Conservation (phyloP, 331 rosid genomes). For the Erythrophleum ivorense region DNA sequence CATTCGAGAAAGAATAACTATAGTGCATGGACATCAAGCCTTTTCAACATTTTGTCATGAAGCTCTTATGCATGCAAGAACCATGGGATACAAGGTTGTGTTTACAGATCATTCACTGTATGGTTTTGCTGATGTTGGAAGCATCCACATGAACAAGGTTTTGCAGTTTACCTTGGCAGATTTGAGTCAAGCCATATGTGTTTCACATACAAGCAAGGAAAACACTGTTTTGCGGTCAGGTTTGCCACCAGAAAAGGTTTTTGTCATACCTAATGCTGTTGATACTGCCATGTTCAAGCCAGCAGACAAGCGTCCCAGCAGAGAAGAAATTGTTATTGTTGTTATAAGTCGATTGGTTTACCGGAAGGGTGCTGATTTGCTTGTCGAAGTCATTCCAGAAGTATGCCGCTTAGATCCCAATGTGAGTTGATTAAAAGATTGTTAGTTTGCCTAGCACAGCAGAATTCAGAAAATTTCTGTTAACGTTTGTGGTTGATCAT, state of each 20-base stretch:
- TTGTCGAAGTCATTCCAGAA: slow-evolving; percentile 95
- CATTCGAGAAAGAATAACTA: slow-evolving; percentile 74
- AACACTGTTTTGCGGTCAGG: slow-evolving; percentile 92
- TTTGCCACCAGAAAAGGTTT: slow-evolving; percentile 86
- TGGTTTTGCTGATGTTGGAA: slow-evolving; percentile 91
- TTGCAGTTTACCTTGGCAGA: slow-evolving; percentile 94
- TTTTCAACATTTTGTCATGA: slow-evolving; percentile 94
- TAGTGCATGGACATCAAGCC: slow-evolving; percentile 94
- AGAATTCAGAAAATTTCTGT: slow-evolving; percentile 13
- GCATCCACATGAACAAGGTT: slow-evolving; percentile 99
- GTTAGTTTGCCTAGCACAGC: neutral
- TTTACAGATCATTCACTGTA: slow-evolving; percentile 95
- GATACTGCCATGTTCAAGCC: slow-evolving; percentile 98
- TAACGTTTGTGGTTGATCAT: neutral
- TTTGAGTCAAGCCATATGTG: slow-evolving; percentile 94
- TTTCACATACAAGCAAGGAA: slow-evolving; percentile 96
- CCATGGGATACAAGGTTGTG: slow-evolving; percentile 90
- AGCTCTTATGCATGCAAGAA: slow-evolving; percentile 86
- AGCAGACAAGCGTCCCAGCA: slow-evolving; percentile 59
- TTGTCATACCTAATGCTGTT: slow-evolving; percentile 89
- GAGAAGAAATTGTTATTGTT: slow-evolving; percentile 68
- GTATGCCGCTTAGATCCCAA: slow-evolving; percentile 76
- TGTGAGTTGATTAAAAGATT: slow-evolving; percentile 59
- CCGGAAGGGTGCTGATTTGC: slow-evolving; percentile 93
- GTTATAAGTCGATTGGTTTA: slow-evolving; percentile 94